These are phyloP conservation scores for Saccharomycopsis sp. DNA, from an alignment of 805 yeast species.

Conservation along the genomic window DNA sequence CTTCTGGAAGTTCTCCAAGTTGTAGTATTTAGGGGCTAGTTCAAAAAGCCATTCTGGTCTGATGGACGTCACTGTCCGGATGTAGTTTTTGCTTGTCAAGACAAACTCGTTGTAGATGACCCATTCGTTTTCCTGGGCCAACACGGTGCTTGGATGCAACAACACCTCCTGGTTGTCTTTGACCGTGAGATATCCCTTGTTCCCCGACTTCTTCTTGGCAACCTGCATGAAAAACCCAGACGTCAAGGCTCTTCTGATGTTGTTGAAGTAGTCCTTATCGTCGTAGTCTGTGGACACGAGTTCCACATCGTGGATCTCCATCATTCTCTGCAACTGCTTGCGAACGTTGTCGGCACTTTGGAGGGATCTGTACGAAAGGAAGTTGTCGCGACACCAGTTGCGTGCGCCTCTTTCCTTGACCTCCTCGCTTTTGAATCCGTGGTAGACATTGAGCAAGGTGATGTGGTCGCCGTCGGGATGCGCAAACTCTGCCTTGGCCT, in stretches of 20 bases:
- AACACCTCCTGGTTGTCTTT: slow-evolving; percentile 95
- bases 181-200: slow-evolving; percentile 80
- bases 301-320: slow-evolving; percentile 75
- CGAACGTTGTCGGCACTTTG: slow-evolving; percentile 84
- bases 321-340: slow-evolving; percentile 70
- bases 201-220: slow-evolving; percentile 81
- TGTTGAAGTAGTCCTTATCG: slow-evolving; percentile 56
- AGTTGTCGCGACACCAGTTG: slow-evolving; percentile 91
- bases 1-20: slow-evolving; percentile 55
- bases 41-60: slow-evolving; percentile 91
- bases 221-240: slow-evolving; percentile 99
- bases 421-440: slow-evolving; percentile 73
- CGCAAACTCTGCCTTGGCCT: slow-evolving; percentile 77
- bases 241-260: slow-evolving; percentile 77
- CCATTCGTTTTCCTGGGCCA: slow-evolving; percentile 89
- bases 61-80: slow-evolving; percentile 86
- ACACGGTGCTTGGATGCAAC: slow-evolving; percentile 87
- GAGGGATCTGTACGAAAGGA: slow-evolving; percentile 74
- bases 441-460: slow-evolving; percentile 80
- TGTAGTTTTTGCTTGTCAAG: slow-evolving; percentile 85
- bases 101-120: slow-evolving; percentile 94
- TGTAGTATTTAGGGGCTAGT: slow-evolving; percentile 63
- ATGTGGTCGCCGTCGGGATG: slow-evolving; percentile 95
- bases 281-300: slow-evolving; percentile 62
- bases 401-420: slow-evolving; percentile 54